Percentiles rank a stretch among this genome's conserved stretches.
Evolutionary conservation across 768 basidiomycete genomes (phyloP).

Genomic region (Cubamyces sp.): DNA sequence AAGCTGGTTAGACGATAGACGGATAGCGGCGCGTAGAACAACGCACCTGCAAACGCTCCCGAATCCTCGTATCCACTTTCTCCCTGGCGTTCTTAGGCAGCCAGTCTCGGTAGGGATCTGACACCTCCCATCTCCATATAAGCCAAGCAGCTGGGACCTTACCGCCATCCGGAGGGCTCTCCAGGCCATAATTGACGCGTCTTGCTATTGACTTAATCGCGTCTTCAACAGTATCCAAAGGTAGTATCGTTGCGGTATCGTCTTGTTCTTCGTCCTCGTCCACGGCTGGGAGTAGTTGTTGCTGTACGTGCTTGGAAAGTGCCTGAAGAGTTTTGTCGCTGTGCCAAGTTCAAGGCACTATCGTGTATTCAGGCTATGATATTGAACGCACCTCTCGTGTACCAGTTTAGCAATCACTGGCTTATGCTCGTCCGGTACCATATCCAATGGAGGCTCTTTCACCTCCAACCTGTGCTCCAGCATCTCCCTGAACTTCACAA

Average conservation of each 20-base stretch:
- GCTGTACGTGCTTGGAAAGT: constrained; percentile 71
- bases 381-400: constrained; percentile 73
- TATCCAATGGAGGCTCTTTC: constrained; percentile 52
- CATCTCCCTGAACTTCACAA: constrained; percentile 77
- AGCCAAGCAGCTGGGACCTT: constrained; percentile 67
- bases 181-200: constrained; percentile 83
- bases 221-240: constrained; percentile 56
- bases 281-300: constrained; percentile 65
- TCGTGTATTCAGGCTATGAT: background rate
- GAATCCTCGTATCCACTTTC: constrained; percentile 60
- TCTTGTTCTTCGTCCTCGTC: constrained; percentile 55
- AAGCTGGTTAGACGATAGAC: background rate
- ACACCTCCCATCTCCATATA: constrained; percentile 89
- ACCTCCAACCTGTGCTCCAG: constrained; percentile 56
- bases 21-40: background rate
- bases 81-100: constrained; percentile 68
- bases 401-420: constrained; percentile 81
- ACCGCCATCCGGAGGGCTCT: constrained; percentile 46
- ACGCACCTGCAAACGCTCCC: constrained; percentile 69
- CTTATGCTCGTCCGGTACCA: constrained; percentile 69
- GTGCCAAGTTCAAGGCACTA: constrained; percentile 11
- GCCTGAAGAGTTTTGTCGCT: constrained; percentile 74
- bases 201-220: constrained; percentile 65
- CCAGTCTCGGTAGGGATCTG: constrained; percentile 58
- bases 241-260: constrained; percentile 40